Conservation (phyloP, 805 yeast species). For the Suhomyces xylopsoci region DNA sequence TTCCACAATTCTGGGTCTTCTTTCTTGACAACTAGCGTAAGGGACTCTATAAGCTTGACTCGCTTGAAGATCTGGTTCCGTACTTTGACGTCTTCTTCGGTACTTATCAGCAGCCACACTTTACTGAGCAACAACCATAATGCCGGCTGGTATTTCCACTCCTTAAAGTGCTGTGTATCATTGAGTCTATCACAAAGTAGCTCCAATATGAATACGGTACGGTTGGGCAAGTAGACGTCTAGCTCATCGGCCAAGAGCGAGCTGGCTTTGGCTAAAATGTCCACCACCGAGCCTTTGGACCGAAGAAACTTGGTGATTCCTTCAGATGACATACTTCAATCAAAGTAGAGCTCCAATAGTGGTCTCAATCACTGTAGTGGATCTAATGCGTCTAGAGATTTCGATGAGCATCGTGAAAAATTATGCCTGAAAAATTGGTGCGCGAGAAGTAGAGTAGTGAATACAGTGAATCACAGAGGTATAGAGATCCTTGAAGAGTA, state of each 20-base stretch:
- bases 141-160: conserved; percentile 40
- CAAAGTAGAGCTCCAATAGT: not conserved
- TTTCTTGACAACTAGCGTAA: conserved; percentile 11
- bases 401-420: not conserved
- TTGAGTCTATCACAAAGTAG: conserved; percentile 59
- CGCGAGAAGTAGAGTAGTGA: not conserved
- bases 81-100: not conserved
- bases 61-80: conserved; percentile 43
- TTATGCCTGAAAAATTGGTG: not conserved
- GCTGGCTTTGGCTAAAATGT: conserved; percentile 36
- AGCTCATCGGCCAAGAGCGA: conserved; percentile 30
- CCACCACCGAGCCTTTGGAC: conserved; percentile 45
- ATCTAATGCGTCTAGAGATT: not conserved
- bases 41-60: conserved; percentile 19
- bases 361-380: not conserved
- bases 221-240: conserved; percentile 52
- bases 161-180: conserved; percentile 41
- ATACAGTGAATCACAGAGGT: too few relatives aligned
- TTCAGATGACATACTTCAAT: conserved; percentile 23
- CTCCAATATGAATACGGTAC: conserved; percentile 53
- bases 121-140: conserved; percentile 52
- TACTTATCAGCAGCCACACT: conserved; percentile 30
- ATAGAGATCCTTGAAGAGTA: too few relatives aligned
- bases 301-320: conserved; percentile 56
- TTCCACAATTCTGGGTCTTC: conserved; percentile 11